These are phyloP conservation scores for Raddia guianensis DNA, from an alignment of 176 grass and related monocot genomes.

Conservation along the genomic window DNA sequence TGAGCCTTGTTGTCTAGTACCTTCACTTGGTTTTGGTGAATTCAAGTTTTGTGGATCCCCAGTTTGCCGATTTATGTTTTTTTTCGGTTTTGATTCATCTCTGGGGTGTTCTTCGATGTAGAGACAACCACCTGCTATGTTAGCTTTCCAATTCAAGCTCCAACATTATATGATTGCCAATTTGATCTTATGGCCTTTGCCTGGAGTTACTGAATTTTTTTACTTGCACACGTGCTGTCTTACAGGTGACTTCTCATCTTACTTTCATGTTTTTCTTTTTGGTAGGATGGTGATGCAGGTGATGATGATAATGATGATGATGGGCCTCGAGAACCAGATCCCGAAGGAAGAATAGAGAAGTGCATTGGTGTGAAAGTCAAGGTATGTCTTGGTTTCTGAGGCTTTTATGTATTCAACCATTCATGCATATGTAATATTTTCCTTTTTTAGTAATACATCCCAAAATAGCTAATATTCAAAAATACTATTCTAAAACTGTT, in stretches of 20 bases:
- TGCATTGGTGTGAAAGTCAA: constrained; percentile 98
- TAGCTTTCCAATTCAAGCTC: neutral
- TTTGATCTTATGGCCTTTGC: constrained; percentile 3
- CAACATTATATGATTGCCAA: constrained; percentile 8
- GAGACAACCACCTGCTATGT: neutral
- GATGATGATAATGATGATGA: constrained; percentile 94
- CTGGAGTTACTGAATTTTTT: neutral
- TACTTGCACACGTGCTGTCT: neutral
- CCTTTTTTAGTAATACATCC: constrained; percentile 1
- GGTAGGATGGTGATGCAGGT: constrained; percentile 79
- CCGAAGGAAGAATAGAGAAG: constrained; percentile 93
- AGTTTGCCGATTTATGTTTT: constrained; percentile 4
- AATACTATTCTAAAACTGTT: neutral
- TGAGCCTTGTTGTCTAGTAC: constrained; percentile 8
- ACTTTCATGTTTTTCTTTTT: constrained; percentile 28
- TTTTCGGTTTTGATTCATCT: neutral
- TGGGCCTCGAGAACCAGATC: constrained; percentile 68
- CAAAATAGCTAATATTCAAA: neutral
- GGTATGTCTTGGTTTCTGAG: constrained; percentile 47
- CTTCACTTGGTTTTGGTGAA: constrained; percentile 15
- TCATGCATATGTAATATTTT: constrained; percentile 4
- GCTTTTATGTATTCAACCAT: constrained; percentile 19
- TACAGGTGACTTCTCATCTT: constrained; percentile 1
- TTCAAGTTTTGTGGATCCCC: constrained; percentile 17
- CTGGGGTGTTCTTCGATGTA: constrained; percentile 3